A percentile compares a stretch with the other conserved stretches of the same genome.
phyloP scores from a whole-genome alignment of 2,329 filamentous ascomycete genomes.

The Beauveria asiatica region DNA sequence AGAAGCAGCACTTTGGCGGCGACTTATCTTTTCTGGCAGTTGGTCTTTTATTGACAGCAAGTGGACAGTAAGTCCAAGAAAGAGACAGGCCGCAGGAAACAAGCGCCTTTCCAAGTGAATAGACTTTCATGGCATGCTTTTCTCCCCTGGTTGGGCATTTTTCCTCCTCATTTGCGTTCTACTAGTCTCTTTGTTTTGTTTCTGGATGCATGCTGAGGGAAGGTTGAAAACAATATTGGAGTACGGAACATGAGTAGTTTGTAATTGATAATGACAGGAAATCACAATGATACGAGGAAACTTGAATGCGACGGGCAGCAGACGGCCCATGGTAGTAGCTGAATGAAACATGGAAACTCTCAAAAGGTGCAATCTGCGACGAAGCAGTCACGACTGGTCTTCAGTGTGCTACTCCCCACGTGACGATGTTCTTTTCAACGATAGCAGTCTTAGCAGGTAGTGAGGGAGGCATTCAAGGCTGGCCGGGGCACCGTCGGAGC shows the following conservation, averaged over 20 bases:
- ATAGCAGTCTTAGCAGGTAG: neutral
- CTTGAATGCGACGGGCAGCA: no score
- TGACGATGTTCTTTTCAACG: neutral
- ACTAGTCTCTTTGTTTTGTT: neutral
- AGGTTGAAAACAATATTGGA: neutral
- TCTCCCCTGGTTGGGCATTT: neutral
- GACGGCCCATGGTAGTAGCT: neutral
- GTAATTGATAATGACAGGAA: slow-evolving; percentile 11
- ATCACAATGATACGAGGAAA: neutral
- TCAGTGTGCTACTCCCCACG: neutral
- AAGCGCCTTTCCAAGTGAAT: neutral
- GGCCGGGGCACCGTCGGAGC: neutral
- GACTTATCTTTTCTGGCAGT: neutral
- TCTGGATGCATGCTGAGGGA: neutral
- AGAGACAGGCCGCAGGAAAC: neutral
- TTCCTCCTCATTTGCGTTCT: neutral
- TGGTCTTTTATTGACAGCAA: neutral
- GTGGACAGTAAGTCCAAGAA: neutral
- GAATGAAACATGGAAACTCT: neutral
- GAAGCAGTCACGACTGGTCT: neutral
- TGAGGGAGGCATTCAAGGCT: neutral
- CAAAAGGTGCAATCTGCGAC: neutral
- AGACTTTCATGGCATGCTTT: neutral
- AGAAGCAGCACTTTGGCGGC: neutral
- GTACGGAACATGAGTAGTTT: slow-evolving; percentile 6